These are phyloP conservation scores for Chlamydomonas sp. DNA, from an alignment of 139 green algal genomes.

Conservation along the genomic window DNA sequence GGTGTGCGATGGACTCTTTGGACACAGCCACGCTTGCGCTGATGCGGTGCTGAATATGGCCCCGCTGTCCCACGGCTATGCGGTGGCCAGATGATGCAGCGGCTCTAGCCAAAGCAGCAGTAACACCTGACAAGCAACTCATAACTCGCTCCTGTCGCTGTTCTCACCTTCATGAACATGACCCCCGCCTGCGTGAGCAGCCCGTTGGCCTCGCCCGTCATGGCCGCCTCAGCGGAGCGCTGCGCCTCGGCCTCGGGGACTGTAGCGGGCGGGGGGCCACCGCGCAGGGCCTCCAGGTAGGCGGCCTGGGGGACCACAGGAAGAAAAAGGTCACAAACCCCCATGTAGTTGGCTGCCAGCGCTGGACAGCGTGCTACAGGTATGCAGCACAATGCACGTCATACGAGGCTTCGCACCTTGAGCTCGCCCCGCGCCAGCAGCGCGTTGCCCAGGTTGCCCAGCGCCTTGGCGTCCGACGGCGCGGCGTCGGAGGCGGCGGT, in stretches of 20 bases:
- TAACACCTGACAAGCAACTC: no score
- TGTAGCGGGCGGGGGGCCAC: constrained; percentile 21
- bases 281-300: constrained; percentile 45
- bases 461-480: constrained; percentile 20
- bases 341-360: no score
- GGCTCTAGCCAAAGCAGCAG: no score
- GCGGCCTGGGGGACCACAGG: neutral
- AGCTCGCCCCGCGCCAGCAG: constrained; percentile 53
- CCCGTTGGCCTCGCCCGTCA: constrained; percentile 43
- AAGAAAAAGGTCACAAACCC: no score
- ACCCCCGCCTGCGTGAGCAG: constrained; percentile 59
- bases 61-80: no score
- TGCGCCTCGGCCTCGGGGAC: constrained; percentile 33
- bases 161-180: constrained; percentile 52
- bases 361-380: no score
- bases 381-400: no score
- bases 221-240: constrained; percentile 31
- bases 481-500: constrained; percentile 1
- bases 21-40: no score
- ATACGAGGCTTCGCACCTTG: constrained; percentile 25
- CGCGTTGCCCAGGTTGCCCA: constrained; percentile 55
- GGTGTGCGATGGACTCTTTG: no score
- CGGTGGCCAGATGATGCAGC: no score
- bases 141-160: no score
- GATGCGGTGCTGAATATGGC: no score